Base-by-base conservation (phyloP, 352 stramenopile genomes). In the Phytophthora syringae region DNA sequence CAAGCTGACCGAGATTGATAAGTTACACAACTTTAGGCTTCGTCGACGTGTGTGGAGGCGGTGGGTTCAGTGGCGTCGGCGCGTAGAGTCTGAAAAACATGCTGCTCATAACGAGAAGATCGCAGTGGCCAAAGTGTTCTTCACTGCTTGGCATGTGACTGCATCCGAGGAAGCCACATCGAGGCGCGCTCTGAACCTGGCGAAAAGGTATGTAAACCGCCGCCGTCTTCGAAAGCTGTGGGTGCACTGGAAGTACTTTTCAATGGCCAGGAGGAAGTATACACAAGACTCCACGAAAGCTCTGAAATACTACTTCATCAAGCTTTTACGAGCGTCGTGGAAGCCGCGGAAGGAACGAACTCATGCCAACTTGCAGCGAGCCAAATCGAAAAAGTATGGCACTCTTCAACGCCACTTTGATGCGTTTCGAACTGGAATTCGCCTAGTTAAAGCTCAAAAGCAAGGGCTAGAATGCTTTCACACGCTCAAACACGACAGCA, bases 201-300 rank as follows among this genome's bases (percentile, higher is more conserved):
- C 80, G n/a, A 1, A 84, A 27, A 60, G 86, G 5, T 89, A 90
- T 59, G 67, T 90, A 3, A 87, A 86, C 27, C 86, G 87, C 20
- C 65, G 77, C 3, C 68, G 76, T 0, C 63, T 92, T 25, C 79
- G 79, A 7, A 93, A 92, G 28, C 49, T 93, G 6, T 95, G 88
- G 88, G 59, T 79, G 43, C 68, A 91, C 42, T 95, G 88, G 88
- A 93, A 90, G 42, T 84, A 83, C 18, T 95, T 92, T 52, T 87
- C 84, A 3, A 86, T 82, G 25, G 67, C 70, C 12, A 85, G 74
- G 39, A 70, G 76, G 24, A 89, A 91, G 27, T 88, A 93, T 62
- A 68, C 79, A 4, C 88, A 92, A 52, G 75, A 82, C 5, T 89
- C 74, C 0, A 83, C 78, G 1, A 95, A 95, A 57, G 81, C 84